Percentiles rank a stretch among this genome's conserved stretches.
phyloP scores from a whole-genome alignment of 352 stramenopile genomes.

The Globisporangium iwayamae region DNA sequence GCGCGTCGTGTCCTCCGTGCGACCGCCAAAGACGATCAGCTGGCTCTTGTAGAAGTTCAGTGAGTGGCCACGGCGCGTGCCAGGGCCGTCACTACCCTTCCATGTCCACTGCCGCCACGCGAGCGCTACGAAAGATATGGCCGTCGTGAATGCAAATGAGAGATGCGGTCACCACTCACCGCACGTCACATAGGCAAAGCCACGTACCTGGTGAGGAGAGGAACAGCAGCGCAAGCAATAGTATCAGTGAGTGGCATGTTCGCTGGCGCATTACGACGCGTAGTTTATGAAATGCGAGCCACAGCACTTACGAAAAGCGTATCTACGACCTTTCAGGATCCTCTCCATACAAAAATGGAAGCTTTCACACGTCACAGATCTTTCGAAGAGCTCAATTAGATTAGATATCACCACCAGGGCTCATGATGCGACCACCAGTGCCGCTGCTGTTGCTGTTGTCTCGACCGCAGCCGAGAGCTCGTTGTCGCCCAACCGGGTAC shows the following conservation, averaged over 20 bases:
- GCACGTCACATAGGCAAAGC: neutral
- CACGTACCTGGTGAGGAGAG: neutral
- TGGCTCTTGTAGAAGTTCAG: slow-evolving; percentile 81
- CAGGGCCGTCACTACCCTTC: slow-evolving; percentile 47
- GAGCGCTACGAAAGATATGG: neutral
- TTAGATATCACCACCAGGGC: neutral
- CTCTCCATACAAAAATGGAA: neutral
- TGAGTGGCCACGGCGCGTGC: slow-evolving; percentile 80
- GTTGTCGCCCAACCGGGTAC: neutral
- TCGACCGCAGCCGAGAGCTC: neutral
- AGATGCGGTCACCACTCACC: too few species aligned
- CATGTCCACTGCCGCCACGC: slow-evolving; percentile 89
- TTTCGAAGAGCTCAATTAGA: neutral
- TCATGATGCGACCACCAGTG: neutral
- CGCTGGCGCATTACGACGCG: neutral
- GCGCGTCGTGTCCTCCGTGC: slow-evolving; percentile 85
- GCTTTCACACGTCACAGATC: neutral
- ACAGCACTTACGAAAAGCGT: neutral
- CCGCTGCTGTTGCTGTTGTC: neutral
- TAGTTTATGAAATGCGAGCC: neutral
- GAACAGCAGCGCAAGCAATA: neutral
- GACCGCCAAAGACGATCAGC: slow-evolving; percentile 91
- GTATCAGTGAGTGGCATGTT: neutral
- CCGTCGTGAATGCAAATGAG: neutral
- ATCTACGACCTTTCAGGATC: slow-evolving; percentile 1